Base-by-base conservation (phyloP, 805 yeast genomes). In the Nadsonia fulvescens region DNA sequence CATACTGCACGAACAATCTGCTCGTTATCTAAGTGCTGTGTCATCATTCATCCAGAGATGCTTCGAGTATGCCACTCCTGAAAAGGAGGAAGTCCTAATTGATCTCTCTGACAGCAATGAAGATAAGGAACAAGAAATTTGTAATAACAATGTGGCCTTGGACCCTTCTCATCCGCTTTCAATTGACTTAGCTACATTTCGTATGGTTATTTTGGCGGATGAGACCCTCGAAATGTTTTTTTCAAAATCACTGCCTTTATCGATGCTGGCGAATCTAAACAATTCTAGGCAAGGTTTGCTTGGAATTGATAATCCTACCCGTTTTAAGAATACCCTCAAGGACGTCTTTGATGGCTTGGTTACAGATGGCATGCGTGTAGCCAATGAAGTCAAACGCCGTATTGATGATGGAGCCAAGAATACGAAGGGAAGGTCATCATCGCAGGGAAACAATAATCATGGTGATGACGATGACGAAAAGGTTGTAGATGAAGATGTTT, bases 201-300 rank as follows among this genome's bases (percentile, higher is more conserved):
- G 96, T 34, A 86, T 86, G 98, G 91, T 89, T 1, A 54, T 89
- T 5, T 55, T 86, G 5, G 95, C 96, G 0, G 94, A 83, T 46
- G 96, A 82, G 42, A 77, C 94, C 0, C 75, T 81, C 38, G 96
- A 89, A 47, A 56, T 75, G 20, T 68, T 86, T 34, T 89, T 89
- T 51, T 60, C 78, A 8, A 54, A 58, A 14, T 73, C 82, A 0
- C 54, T 81, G 17, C 61, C 75, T 30, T 47, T 57, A n/a, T 64
- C 86, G 0, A 61, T 78, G 27, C 66, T 40, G 63, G 18, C 57
- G 64, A 23, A 12, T 9, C 11, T 23, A 10, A 11, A 10, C 10
- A n/a, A n/a, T n/a, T 17, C 22, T 11, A 20, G 29, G 11, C 29
- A 27, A 12, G 16, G 22, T 5, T 24, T 21, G 5, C 20, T 20